Percentiles rank a stretch among this genome's conserved stretches.
These are phyloP conservation scores for Neodidymelliopsis sp. DNA, from an alignment of 2,329 filamentous ascomycete species.

Conservation along the genomic window DNA sequence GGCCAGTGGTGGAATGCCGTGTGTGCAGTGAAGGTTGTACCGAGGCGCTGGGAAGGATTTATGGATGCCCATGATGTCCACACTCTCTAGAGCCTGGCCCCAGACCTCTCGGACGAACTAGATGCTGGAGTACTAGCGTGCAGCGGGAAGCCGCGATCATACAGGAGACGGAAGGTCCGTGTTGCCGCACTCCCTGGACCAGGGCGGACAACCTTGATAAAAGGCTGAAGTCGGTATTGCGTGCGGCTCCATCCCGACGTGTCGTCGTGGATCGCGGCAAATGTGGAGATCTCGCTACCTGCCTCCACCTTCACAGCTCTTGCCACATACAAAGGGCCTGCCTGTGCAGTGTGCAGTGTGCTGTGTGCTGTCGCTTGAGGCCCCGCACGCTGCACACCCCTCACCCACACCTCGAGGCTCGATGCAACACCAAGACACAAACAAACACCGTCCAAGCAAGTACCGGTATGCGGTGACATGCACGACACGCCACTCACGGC, in stretches of 20 bases:
- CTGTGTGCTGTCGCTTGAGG: no score
- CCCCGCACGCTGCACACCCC: no score
- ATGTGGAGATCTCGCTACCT: background rate
- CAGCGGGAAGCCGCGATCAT: slow-evolving; percentile 2
- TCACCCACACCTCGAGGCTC: background rate
- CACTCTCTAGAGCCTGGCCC: background rate
- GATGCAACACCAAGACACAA: background rate
- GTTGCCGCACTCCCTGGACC: slow-evolving; percentile 8
- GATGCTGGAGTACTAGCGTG: slow-evolving; percentile 1
- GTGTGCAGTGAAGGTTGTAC: slow-evolving; percentile 3
- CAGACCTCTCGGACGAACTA: background rate
- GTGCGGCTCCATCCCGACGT: background rate
- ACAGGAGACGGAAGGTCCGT: slow-evolving; percentile 12
- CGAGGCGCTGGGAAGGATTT: slow-evolving; percentile 3
- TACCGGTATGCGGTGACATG: background rate
- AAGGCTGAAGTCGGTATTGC: background rate
- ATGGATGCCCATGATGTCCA: slow-evolving; percentile 1
- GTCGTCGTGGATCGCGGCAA: background rate
- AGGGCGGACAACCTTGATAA: background rate
- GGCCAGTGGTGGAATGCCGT: background rate
- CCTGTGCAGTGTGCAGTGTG: no score
- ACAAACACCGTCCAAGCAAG: background rate
- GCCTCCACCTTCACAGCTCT: slow-evolving; percentile 1
- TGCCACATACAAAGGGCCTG: no score
- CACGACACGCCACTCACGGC: background rate